These are phyloP conservation scores for Chrysosporium keratinophilum DNA, from an alignment of 2,329 filamentous ascomycete species.

Conservation along the genomic window DNA sequence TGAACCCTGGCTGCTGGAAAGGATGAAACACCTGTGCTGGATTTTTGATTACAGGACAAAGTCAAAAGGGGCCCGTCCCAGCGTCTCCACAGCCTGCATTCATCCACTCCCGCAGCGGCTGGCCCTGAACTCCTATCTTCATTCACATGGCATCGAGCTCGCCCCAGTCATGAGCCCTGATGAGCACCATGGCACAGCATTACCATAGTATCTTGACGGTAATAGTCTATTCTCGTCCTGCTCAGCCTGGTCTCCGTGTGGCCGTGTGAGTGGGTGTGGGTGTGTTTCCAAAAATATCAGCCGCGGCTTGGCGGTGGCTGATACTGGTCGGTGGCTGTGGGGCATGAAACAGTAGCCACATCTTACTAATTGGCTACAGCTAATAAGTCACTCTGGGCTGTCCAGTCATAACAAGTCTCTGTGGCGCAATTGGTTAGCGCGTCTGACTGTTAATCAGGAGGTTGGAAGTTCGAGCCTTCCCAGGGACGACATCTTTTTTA, in stretches of 20 bases:
- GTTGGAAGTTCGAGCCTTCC: constrained; percentile 35
- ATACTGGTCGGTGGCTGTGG: neutral
- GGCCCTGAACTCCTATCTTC: too few relatives aligned
- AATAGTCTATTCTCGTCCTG: too few relatives aligned
- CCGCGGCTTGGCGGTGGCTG: neutral
- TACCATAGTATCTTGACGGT: too few relatives aligned
- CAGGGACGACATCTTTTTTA: constrained; percentile 23
- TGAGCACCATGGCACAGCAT: too few relatives aligned
- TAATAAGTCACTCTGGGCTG: too few relatives aligned
- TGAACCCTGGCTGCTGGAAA: neutral
- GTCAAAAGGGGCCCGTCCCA: neutral
- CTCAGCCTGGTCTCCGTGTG: neutral
- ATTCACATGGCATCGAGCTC: too few relatives aligned
- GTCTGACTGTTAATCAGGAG: constrained; percentile 17
- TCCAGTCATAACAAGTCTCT: constrained; percentile 1
- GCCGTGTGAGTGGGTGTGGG: neutral
- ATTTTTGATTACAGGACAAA: neutral
- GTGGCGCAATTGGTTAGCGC: constrained; percentile 10
- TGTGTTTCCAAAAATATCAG: neutral
- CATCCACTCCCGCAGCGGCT: neutral
- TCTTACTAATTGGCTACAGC: too few relatives aligned
- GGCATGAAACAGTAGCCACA: too few relatives aligned
- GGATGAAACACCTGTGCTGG: neutral
- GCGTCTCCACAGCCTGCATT: neutral
- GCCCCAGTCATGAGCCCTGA: too few relatives aligned